phyloP scores from a whole-genome alignment of 345 rosid species.

The Iberis pinnata region DNA sequence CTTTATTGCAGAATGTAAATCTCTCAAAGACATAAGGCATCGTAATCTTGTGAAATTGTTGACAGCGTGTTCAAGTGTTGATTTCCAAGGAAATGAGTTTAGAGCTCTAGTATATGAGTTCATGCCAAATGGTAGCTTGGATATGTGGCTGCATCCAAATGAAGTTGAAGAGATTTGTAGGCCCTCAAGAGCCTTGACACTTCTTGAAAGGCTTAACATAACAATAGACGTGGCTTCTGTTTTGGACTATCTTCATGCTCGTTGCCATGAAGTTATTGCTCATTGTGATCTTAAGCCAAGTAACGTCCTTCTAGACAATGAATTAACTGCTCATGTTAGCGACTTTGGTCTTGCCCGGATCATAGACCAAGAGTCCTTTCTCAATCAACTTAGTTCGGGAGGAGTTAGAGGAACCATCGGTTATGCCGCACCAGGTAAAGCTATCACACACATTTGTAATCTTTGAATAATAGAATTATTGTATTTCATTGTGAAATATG shows the following conservation, averaged over 20 bases:
- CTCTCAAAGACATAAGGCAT: slow-evolving; percentile 36
- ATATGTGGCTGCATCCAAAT: slow-evolving; percentile 34
- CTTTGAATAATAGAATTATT: neutral
- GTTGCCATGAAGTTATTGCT: slow-evolving; percentile 15
- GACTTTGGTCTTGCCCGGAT: slow-evolving; percentile 30
- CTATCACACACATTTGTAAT: neutral
- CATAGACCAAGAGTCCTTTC: slow-evolving; percentile 9
- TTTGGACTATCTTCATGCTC: slow-evolving; percentile 22
- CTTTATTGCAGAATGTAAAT: slow-evolving; percentile 42
- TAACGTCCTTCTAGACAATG: slow-evolving; percentile 21
- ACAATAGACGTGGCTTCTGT: slow-evolving; percentile 26
- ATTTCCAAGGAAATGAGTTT: slow-evolving; percentile 41
- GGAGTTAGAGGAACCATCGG: slow-evolving; percentile 9
- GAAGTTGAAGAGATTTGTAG: slow-evolving; percentile 11
- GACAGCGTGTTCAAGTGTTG: slow-evolving; percentile 46
- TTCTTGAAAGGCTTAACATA: slow-evolving; percentile 33
- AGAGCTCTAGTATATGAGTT: slow-evolving; percentile 43
- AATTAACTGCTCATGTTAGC: slow-evolving; percentile 18
- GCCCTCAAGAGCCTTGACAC: slow-evolving; percentile 14
- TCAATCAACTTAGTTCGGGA: slow-evolving; percentile 1
- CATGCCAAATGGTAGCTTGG: slow-evolving; percentile 46
- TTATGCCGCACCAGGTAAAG: slow-evolving; percentile 5
- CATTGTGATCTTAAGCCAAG: slow-evolving; percentile 30
- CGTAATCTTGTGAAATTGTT: slow-evolving; percentile 45
- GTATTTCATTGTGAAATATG: neutral